Evolutionary conservation across 164 flowering plant genomes (phyloP).

Genomic region (Litsea cubeba): DNA sequence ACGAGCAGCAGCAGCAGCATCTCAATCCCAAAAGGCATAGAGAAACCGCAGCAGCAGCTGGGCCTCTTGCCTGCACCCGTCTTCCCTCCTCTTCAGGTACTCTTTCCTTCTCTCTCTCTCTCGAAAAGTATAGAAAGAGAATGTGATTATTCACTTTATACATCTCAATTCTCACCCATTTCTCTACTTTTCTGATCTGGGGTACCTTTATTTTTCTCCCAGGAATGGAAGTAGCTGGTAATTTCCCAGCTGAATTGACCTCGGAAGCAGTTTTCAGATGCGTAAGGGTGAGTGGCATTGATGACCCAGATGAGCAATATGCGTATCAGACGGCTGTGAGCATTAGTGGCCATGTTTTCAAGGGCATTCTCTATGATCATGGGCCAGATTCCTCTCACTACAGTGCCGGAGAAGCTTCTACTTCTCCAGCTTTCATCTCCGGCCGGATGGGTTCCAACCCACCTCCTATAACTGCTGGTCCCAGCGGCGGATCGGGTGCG

Average conservation of each 20-base stretch:
- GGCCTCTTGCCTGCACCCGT: slow-evolving; percentile 42
- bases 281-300: slow-evolving; percentile 58
- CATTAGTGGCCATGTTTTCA: slow-evolving; percentile 87
- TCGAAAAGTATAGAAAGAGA: slow-evolving; percentile 8
- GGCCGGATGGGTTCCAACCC: slow-evolving; percentile 28
- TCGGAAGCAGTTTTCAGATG: slow-evolving; percentile 68
- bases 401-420: slow-evolving; percentile 37
- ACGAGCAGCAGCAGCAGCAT: slow-evolving; percentile 23
- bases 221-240: slow-evolving; percentile 61
- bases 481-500: slow-evolving; percentile 4
- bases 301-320: slow-evolving; percentile 55
- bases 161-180: not conserved
- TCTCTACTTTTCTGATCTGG: not conserved
- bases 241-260: slow-evolving; percentile 66
- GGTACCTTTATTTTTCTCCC: slow-evolving; percentile 1
- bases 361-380: slow-evolving; percentile 83
- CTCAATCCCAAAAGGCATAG: slow-evolving; percentile 45
- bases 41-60: slow-evolving; percentile 32
- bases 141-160: not conserved
- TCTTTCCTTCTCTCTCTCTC: not conserved
- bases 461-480: slow-evolving; percentile 9
- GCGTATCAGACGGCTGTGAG: slow-evolving; percentile 89
- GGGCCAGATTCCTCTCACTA: slow-evolving; percentile 48
- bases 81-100: slow-evolving; percentile 45
- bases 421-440: slow-evolving; percentile 4